Conservation (phyloP, 2,329 filamentous ascomycete species). For the Paecilomyces niveus region DNA sequence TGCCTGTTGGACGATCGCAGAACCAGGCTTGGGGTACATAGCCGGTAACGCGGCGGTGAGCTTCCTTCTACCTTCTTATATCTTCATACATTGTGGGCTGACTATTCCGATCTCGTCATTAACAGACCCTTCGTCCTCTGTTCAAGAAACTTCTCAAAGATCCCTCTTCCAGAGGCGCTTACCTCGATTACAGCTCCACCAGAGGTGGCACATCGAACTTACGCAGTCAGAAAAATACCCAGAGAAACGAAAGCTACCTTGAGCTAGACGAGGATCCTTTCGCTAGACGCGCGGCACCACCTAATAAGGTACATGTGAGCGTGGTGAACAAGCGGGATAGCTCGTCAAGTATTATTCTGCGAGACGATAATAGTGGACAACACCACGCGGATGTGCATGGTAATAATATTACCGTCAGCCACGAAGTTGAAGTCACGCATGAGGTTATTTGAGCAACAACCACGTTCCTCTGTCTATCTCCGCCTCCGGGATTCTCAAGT, state of each 20-base stretch:
- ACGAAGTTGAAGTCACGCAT: background rate
- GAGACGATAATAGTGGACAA: background rate
- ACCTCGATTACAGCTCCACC: background rate
- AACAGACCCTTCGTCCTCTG: background rate
- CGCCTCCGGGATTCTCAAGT: no score
- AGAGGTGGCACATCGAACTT: background rate
- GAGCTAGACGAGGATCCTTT: background rate
- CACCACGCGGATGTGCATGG: background rate
- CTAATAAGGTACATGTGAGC: background rate
- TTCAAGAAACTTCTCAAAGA: background rate
- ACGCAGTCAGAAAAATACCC: background rate
- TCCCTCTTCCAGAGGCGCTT: background rate
- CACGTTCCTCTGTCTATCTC: no score
- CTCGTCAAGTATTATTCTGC: background rate
- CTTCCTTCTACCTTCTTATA: background rate
- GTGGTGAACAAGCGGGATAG: background rate
- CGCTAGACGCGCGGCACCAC: background rate
- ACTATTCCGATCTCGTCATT: background rate
- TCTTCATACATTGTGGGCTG: background rate
- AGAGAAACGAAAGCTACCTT: background rate
- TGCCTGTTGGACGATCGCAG: background rate
- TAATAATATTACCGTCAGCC: background rate
- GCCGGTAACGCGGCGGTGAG: background rate
- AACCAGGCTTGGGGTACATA: background rate
- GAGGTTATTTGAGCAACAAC: background rate